Percentiles rank a stretch among this genome's conserved stretches.
Conservation (phyloP, 257 asterid species). For the Plantago ovata region DNA sequence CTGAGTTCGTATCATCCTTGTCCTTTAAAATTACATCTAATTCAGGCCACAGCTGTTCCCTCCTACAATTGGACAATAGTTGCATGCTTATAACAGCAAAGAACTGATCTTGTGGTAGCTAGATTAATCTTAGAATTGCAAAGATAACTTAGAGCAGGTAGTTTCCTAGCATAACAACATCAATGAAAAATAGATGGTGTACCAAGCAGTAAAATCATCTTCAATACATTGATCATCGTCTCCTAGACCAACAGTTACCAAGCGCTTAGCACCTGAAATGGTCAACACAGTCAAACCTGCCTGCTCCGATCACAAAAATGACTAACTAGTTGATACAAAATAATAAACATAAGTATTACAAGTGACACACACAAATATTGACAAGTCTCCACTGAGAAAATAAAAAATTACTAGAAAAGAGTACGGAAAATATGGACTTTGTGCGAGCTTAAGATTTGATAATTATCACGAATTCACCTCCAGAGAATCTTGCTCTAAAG, state of each 20-base stretch:
- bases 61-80: constrained; percentile 36
- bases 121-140: constrained; percentile 2
- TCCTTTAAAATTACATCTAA: constrained; percentile 52
- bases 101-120: not conserved
- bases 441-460: not conserved
- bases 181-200: constrained; percentile 12
- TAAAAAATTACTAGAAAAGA: too few species aligned
- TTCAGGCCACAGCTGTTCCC: constrained; percentile 67
- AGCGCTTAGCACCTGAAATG: constrained; percentile 54
- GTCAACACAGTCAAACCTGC: constrained; percentile 8
- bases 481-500: too few species aligned
- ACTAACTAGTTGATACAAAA: constrained; percentile 1
- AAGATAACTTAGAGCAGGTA: constrained; percentile 4
- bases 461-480: too few species aligned
- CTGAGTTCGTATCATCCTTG: constrained; percentile 45
- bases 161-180: not conserved
- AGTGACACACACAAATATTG: too few species aligned
- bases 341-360: constrained; percentile 2
- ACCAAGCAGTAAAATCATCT: constrained; percentile 80
- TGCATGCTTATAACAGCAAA: constrained; percentile 18
- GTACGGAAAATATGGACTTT: too few species aligned
- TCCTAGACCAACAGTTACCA: constrained; percentile 63
- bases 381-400: too few species aligned
- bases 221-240: constrained; percentile 84
- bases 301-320: not conserved